Base-by-base conservation (phyloP, 768 basidiomycete genomes). In the Piloderma croceum region DNA sequence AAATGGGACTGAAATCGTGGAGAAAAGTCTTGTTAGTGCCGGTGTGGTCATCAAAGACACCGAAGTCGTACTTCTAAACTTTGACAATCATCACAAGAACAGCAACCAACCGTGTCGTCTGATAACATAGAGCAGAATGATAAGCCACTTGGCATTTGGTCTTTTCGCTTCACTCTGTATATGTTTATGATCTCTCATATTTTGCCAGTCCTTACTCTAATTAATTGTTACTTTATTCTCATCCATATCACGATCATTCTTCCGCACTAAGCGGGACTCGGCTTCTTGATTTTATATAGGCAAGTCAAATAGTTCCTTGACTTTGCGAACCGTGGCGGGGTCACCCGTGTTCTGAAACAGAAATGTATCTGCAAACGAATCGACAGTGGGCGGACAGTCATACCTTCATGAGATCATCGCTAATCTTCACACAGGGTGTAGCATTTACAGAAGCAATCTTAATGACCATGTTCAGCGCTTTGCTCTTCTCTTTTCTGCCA, bases 391-490 rank as follows among this genome's bases (percentile, higher is more conserved):
- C 15, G 15, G 15, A 36, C 21, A 31, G n/a, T 15, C 25, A 43
- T 15, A 22, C 83, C 77, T 98, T 99, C 7, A 69, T 82, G 40
- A 83, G 56, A 53, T 98, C 93, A 59, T 97, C 96, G 41, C 90
- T 92, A 51, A 99, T 79, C 64, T 99, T 98, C 50, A 98, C 78
- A 49, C 91, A 94, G 2, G 81, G 78, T 42, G 69, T 69, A 7
- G 73, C 75, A 52, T 88, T 69, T 10, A 96, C 81, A 33, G 77
- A 73, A 27, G 77, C 74, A 7, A 99, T 69, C 55, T 97, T 97
- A 65, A 97, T 92, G 36, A 99, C 94, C 56, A 98, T 97, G 55
- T 94, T 96, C 47, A 96, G 59, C 17, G 90, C 76, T 54, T 79
- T 85, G 64, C 85, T 90, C 62, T 77, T 78, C 54, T 76, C 74